These are phyloP conservation scores for Penicillium salamii DNA, from an alignment of 495 filamentous ascomycete species.

Conservation along the genomic window DNA sequence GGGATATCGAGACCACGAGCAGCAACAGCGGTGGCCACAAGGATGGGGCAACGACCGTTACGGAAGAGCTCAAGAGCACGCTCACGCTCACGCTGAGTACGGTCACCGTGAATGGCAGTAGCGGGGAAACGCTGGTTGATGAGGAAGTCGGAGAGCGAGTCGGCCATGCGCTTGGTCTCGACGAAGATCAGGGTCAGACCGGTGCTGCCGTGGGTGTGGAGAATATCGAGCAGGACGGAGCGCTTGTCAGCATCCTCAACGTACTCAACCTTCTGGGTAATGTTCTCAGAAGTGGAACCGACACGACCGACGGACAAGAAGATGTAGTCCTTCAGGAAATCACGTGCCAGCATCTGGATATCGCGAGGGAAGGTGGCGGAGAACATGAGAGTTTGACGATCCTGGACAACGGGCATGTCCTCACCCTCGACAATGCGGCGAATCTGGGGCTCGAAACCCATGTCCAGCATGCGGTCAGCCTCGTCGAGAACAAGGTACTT, in stretches of 20 bases:
- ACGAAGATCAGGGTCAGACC: constrained; percentile 97
- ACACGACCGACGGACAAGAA: constrained; percentile 99
- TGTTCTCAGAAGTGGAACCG: constrained; percentile 99
- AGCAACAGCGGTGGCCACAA: constrained; percentile 96
- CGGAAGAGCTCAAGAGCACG: constrained; percentile 96
- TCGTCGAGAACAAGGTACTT: constrained; percentile 99
- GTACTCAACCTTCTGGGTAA: constrained; percentile 97
- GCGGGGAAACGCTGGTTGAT: constrained; percentile 98
- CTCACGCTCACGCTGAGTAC: constrained; percentile 98
- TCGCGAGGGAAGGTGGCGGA: constrained; percentile 98
- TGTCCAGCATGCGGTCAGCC: constrained; percentile 99
- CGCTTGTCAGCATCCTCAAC: constrained; percentile 98
- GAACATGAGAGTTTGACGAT: constrained; percentile 98
- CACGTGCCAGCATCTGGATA: constrained; percentile 96
- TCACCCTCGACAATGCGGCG: constrained; percentile 96
- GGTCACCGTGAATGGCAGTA: constrained; percentile 98
- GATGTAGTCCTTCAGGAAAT: constrained; percentile 97
- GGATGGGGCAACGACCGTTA: constrained; percentile 88
- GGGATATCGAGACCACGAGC: constrained; percentile 96
- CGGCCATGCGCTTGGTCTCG: constrained; percentile 99
- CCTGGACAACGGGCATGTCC: constrained; percentile 85
- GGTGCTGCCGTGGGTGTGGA: constrained; percentile 82
- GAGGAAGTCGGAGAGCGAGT: constrained; percentile 93
- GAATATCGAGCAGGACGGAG: constrained; percentile 92
- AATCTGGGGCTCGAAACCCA: constrained; percentile 99